A percentile compares a stretch with the other conserved stretches of the same genome.
phyloP scores from a whole-genome alignment of 1,284 basidiomycete species.

The Tylopilus orsonianus region DNA sequence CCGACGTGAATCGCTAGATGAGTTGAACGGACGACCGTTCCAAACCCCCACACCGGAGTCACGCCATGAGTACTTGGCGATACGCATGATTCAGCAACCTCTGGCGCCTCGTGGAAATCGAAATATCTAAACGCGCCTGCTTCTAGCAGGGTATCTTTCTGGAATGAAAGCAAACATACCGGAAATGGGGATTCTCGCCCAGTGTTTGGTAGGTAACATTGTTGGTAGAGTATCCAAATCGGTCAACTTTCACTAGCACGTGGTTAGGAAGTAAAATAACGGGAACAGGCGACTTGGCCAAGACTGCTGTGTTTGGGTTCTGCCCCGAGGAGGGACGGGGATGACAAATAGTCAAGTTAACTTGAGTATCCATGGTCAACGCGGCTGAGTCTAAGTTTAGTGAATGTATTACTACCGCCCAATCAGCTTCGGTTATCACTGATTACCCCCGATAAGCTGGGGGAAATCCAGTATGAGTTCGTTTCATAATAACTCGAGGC shows the following conservation, averaged over 20 bases:
- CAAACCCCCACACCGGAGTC: conserved; percentile 69
- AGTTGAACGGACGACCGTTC: conserved; percentile 48
- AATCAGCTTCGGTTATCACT: no score
- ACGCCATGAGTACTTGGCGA: conserved; percentile 54
- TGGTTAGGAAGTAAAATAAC: conserved; percentile 42
- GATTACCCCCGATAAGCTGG: no score
- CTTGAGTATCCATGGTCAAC: conserved; percentile 9
- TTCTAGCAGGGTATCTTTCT: neutral
- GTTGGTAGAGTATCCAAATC: conserved; percentile 66
- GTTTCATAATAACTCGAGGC: no score
- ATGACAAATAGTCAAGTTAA: conserved; percentile 34
- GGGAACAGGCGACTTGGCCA: conserved; percentile 31
- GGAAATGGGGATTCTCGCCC: conserved; percentile 61
- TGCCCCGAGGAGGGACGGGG: conserved; percentile 32
- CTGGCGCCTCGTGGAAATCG: conserved; percentile 55
- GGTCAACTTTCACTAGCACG: conserved; percentile 56
- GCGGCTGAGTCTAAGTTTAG: no score
- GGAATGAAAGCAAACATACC: conserved; percentile 36
- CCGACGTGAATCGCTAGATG: conserved; percentile 47
- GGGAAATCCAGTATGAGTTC: no score
- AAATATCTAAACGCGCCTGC: conserved; percentile 49
- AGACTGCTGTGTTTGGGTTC: conserved; percentile 17
- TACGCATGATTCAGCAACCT: conserved; percentile 27
- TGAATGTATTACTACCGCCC: no score
- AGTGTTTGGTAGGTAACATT: conserved; percentile 60